Conservation (phyloP, 2,329 filamentous ascomycete species). For the Alternaria alternata region DNA sequence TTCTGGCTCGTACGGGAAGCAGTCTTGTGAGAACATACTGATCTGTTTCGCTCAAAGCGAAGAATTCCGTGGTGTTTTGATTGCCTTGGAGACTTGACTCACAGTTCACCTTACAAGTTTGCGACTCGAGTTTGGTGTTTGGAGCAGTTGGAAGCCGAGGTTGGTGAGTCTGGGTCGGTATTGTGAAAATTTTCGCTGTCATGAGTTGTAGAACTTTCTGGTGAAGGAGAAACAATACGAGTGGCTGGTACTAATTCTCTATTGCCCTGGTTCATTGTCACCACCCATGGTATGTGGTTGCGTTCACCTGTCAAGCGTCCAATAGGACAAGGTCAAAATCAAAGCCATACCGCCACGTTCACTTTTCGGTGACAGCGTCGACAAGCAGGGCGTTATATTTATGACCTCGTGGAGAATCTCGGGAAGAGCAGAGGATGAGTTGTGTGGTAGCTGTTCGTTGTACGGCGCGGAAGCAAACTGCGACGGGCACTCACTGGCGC, state of each 20-base stretch:
- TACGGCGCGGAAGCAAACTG: constrained; percentile 1
- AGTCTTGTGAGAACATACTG: constrained; percentile 21
- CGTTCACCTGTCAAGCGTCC: constrained; percentile 5
- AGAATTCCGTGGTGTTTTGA: neutral
- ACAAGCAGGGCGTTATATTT: neutral
- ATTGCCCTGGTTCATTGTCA: constrained; percentile 17
- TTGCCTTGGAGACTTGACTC: neutral
- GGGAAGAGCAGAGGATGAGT: neutral
- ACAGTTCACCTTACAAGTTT: neutral
- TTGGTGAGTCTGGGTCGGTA: constrained; percentile 8
- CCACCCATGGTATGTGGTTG: neutral
- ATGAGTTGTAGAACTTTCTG: neutral
- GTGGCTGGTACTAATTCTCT: constrained; percentile 8
- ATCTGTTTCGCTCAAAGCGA: constrained; percentile 4
- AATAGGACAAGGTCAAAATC: constrained; percentile 3
- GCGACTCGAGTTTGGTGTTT: constrained; percentile 8
- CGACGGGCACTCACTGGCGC: neutral
- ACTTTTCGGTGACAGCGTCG: neutral
- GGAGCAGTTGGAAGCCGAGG: constrained; percentile 8
- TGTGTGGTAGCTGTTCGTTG: neutral
- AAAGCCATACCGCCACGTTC: neutral
- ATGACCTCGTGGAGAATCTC: neutral
- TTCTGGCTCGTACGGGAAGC: constrained; percentile 10
- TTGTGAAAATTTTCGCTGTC: neutral
- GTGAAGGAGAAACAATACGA: constrained; percentile 11